Conservation (phyloP, 495 filamentous ascomycete genomes). For the Penicillium chermesinum region DNA sequence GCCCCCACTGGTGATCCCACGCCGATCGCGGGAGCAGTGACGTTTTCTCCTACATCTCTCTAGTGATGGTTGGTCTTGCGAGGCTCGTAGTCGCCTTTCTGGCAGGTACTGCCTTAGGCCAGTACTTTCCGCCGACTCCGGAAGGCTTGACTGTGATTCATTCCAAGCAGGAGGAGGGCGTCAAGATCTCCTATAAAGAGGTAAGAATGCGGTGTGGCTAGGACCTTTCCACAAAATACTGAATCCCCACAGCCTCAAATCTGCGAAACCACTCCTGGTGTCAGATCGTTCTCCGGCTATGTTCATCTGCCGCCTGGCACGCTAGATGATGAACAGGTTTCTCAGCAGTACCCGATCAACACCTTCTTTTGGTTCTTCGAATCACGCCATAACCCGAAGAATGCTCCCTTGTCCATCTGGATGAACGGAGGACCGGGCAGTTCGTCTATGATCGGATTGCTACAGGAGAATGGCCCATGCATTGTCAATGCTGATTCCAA, state of each 20-base stretch:
- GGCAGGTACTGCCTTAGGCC: conserved; percentile 19
- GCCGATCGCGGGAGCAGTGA: too few relatives aligned
- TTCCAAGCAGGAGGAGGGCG: conserved; percentile 53
- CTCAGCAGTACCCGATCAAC: conserved; percentile 36
- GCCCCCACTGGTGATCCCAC: too few relatives aligned
- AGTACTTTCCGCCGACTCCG: conserved; percentile 53
- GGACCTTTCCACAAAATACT: background rate
- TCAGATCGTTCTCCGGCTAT: conserved; percentile 41
- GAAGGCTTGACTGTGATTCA: conserved; percentile 50
- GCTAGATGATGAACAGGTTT: conserved; percentile 27
- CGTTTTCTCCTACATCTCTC: background rate
- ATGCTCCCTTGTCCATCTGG: conserved; percentile 50
- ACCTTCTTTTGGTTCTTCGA: conserved; percentile 49
- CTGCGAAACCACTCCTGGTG: conserved; percentile 48
- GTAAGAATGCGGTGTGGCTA: conserved; percentile 28
- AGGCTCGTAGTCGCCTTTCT: conserved; percentile 11
- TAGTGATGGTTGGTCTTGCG: background rate
- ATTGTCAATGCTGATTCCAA: conserved; percentile 48
- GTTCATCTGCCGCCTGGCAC: conserved; percentile 36
- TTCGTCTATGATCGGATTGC: conserved; percentile 56
- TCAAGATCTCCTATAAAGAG: conserved; percentile 61
- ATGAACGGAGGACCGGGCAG: conserved; percentile 56
- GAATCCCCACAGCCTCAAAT: conserved; percentile 36
- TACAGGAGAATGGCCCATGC: conserved; percentile 62
- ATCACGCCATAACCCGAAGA: conserved; percentile 38